Base-by-base conservation (phyloP, 371 early-diverging fungal species). In the Mortierella sp. region DNA sequence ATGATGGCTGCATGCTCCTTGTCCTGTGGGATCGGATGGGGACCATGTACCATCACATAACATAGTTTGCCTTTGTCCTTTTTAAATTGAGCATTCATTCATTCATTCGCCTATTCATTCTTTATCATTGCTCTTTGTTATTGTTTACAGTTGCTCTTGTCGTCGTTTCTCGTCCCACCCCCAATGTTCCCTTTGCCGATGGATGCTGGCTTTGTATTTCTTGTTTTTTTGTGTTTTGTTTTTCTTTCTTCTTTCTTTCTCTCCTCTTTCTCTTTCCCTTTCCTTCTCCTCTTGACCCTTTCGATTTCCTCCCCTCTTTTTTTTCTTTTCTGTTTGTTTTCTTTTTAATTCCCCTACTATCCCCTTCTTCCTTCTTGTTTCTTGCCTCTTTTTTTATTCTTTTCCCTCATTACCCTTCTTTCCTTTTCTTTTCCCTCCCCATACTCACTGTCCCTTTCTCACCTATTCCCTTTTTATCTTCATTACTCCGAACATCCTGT, bases 161-260 rank as follows among this genome's bases (percentile, higher is more conserved):
- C 31, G 59, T 57, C 59, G 59, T 57, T 14, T 57, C 26, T 57
- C 59, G 28, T 57, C 59, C 31, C 59, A 13, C 31, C n/a, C 55
- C 31, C 31, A 57, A 55, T 57, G 59, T 14, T 28, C 59, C 59
- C 26, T 5, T n/a, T n/a, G 76, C 43, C 34, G 28, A 57, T 46
- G 48, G 48, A 46, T 57, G 59, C 59, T 57, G 59, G 59, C 59
- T 57, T 57, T 57, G 59, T 57, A 57, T 57, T 46, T 46, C 48
- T 70, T 76, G 37, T 46, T 21, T 76, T 54, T 64, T 64, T 74
- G 64, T 76, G 43, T 46, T 70, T 53, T 24, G 64, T 53, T 19
- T 55, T 44, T 51, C n/a, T 40, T 21, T 72, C 24, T 44, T 55
- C 57, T 40, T 55, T n/a, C 44, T 21, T 24, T 61, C 50, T 55